Percentiles rank a stretch among this genome's conserved stretches.
Conservation (phyloP, 441 rosid species). For the Jatropha podagrica region DNA sequence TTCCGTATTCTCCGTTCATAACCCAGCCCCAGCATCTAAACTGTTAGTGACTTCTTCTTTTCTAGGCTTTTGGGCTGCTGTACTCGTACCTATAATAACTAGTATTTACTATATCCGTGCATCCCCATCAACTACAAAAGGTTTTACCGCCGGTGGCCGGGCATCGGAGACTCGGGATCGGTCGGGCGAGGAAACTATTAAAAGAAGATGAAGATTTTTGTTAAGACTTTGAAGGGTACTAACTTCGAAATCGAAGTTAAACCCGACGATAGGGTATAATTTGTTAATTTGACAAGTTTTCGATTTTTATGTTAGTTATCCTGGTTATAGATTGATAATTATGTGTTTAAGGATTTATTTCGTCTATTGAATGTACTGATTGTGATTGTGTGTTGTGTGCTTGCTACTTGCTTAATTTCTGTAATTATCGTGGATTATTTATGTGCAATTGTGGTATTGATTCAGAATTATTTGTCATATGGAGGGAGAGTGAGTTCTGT, state of each 20-base stretch:
- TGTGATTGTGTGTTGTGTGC: too few relatives aligned
- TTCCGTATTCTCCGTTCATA: not conserved
- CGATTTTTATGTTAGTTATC: slow-evolving; percentile 14
- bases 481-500: too few relatives aligned
- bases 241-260: slow-evolving; percentile 76
- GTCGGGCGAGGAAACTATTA: not conserved
- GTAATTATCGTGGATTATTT: too few relatives aligned
- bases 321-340: not conserved
- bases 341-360: too few relatives aligned
- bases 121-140: not conserved
- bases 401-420: too few relatives aligned
- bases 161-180: not conserved
- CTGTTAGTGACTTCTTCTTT: not conserved
- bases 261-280: slow-evolving; percentile 58
- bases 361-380: too few relatives aligned
- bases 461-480: too few relatives aligned
- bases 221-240: slow-evolving; percentile 79
- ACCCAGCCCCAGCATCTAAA: not conserved
- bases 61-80: not conserved
- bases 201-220: slow-evolving; percentile 67
- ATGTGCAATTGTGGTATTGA: too few relatives aligned
- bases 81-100: not conserved
- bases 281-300: not conserved
- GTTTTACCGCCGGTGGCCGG: not conserved
- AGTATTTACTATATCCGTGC: not conserved